Evolutionary conservation across 495 filamentous ascomycete species (phyloP), one percentile per base, ranked within the genome.

Genomic region (Evernia prunastri): DNA sequence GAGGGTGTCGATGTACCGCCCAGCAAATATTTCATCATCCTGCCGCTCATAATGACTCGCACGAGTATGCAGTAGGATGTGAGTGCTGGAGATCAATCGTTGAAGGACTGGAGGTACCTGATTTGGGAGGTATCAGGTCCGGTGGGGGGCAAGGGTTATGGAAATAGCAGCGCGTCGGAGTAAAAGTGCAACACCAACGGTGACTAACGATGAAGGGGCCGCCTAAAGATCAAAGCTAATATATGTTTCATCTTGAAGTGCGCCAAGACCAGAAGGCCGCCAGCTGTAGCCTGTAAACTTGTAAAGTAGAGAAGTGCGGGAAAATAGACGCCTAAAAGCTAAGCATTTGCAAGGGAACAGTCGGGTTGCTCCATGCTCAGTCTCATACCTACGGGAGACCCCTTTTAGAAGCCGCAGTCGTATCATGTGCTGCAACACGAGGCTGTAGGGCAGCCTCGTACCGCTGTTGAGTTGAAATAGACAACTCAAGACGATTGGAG

Each of bases 21-120:
- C 20, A 64, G 42, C 40, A 64, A 51, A 15, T 59, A 64, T n/a
- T 59, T 64, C 56, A 59, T 64, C 29, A 64, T 33, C 63, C 58
- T 59, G 25, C 25, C 49, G 15, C 49, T 53, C 49, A 53, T 53
- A 12, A 7, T 53, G 29, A 3, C 25, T 31, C 27, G 3, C 23
- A 53, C 15, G 3, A 31, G 49, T 53, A 31, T 25, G 27, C 1
- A 29, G 49, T 53, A 6, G 49, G 27, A 20, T 4, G 18, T 31
- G 13, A 18, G 31, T 17, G 1, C 9, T 53, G 5, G 49, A 53
- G 7, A 13, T 53, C 6, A 31, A 13, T 53, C 17, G 11, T 31
- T 25, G 25, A 53, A 31, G 27, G 27, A 31, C 1, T 53, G 49
- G 25, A 8, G 13, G 13, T 29, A 53, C 23, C 15, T 53, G 11